Conservation (phyloP, 2,329 filamentous ascomycete genomes). For the Niveomyces coronatus region DNA sequence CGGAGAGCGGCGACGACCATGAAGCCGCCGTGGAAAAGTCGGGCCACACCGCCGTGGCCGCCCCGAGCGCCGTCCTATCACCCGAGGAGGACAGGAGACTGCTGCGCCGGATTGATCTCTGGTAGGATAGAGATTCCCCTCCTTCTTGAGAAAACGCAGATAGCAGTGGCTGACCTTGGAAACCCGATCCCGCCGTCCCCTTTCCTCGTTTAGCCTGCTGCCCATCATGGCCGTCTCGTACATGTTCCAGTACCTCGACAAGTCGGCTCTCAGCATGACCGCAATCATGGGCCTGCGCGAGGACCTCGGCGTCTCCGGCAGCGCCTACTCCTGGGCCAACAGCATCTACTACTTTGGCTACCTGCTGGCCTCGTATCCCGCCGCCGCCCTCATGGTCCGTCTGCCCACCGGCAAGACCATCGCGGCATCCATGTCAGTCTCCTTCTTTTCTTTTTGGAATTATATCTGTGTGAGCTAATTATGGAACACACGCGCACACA, state of each 20-base stretch:
- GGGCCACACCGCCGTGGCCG: neutral
- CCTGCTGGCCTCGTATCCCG: conserved; percentile 23
- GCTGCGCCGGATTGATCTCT: conserved; percentile 46
- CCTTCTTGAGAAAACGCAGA: no score
- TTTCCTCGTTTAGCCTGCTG: conserved; percentile 29
- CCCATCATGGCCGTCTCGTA: conserved; percentile 43
- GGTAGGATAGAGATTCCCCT: no score
- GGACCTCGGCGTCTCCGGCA: conserved; percentile 34
- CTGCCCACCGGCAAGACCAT: conserved; percentile 20
- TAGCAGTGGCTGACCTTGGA: no score
- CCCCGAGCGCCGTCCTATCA: neutral
- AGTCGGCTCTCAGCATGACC: conserved; percentile 43
- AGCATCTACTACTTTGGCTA: conserved; percentile 44
- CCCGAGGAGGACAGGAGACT: conserved; percentile 36
- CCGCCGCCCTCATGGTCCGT: conserved; percentile 18
- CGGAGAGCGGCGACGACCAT: neutral
- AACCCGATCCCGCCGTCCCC: conserved; percentile 16
- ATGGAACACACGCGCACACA: no score
- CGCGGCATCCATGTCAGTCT: conserved; percentile 14
- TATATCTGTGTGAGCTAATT: no score
- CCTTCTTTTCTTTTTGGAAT: no score
- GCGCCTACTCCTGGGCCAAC: conserved; percentile 41
- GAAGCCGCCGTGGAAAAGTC: neutral
- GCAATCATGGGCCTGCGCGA: conserved; percentile 37
- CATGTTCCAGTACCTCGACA: conserved; percentile 50